Conservation (phyloP, 2,329 filamentous ascomycete species). For the Lachnellula willkommii region DNA sequence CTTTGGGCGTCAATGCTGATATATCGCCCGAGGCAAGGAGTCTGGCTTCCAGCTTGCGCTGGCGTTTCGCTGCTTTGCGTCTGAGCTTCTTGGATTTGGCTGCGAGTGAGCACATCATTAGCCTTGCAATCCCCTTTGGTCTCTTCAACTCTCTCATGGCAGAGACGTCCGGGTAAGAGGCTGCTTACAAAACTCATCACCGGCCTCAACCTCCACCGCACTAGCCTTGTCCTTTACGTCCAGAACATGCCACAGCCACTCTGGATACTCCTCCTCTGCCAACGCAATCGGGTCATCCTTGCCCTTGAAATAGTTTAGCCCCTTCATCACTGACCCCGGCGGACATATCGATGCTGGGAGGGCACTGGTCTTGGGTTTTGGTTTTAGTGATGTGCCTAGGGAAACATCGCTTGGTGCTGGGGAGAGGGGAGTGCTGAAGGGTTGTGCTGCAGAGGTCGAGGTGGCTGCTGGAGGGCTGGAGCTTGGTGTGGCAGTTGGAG, state of each 20-base stretch:
- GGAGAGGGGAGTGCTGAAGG: conserved; percentile 31
- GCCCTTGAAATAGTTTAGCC: conserved; percentile 73
- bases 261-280: conserved; percentile 70
- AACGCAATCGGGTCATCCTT: conserved; percentile 67
- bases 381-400: conserved; percentile 3
- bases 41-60: conserved; percentile 50
- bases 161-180: neutral
- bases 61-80: conserved; percentile 61
- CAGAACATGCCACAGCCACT: conserved; percentile 73
- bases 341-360: conserved; percentile 27
- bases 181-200: conserved; percentile 74
- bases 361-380: conserved; percentile 12
- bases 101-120: conserved; percentile 31
- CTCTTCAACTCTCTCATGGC: neutral
- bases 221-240: conserved; percentile 53
- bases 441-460: conserved; percentile 27
- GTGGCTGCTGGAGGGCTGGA: conserved; percentile 15
- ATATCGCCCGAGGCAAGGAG: conserved; percentile 61
- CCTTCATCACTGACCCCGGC: conserved; percentile 64
- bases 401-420: conserved; percentile 19
- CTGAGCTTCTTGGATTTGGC: conserved; percentile 83
- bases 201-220: conserved; percentile 48
- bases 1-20: conserved; percentile 59
- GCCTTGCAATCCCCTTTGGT: neutral
- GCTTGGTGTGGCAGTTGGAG: conserved; percentile 12